Evolutionary conservation across 2,329 filamentous ascomycete species (phyloP).

Genomic region (Ophiosphaerella narmari): DNA sequence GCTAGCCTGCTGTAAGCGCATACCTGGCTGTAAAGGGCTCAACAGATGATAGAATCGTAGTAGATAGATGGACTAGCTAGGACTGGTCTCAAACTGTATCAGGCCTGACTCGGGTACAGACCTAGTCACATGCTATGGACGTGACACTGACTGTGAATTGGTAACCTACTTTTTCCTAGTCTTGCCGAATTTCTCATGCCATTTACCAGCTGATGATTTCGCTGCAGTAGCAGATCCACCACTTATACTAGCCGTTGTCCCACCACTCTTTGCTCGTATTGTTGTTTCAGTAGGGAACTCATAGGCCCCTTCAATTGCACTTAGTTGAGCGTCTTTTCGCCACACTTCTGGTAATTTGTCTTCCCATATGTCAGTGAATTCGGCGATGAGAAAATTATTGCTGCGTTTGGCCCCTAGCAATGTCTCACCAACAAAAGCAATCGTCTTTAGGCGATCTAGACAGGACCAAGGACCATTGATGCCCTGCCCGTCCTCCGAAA

Average conservation of each 20-base stretch:
- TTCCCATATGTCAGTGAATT: constrained; percentile 45
- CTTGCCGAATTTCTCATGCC: constrained; percentile 47
- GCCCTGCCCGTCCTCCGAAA: constrained; percentile 36
- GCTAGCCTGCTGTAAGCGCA: too few relatives aligned
- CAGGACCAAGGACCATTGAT: constrained; percentile 38
- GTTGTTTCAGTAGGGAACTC: constrained; percentile 40
- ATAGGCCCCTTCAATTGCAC: constrained; percentile 38
- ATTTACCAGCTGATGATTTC: constrained; percentile 42
- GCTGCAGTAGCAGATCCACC: constrained; percentile 12
- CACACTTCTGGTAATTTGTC: constrained; percentile 45
- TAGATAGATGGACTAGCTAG: too few relatives aligned
- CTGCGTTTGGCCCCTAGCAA: constrained; percentile 36
- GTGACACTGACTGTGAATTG: too few relatives aligned
- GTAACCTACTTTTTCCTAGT: constrained; percentile 33
- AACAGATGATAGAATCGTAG: too few relatives aligned
- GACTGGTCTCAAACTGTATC: not conserved
- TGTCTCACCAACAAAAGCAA: constrained; percentile 37
- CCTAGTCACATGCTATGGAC: too few relatives aligned
- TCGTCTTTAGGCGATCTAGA: constrained; percentile 39
- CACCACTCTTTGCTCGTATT: constrained; percentile 30
- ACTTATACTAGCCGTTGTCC: constrained; percentile 6
- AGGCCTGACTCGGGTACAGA: too few relatives aligned
- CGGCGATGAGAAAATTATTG: constrained; percentile 33
- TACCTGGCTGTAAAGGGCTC: too few relatives aligned
- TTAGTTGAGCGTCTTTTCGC: constrained; percentile 40